These are phyloP conservation scores for Ochromonas danica DNA, from an alignment of 108 stramenopile species.

Conservation along the genomic window DNA sequence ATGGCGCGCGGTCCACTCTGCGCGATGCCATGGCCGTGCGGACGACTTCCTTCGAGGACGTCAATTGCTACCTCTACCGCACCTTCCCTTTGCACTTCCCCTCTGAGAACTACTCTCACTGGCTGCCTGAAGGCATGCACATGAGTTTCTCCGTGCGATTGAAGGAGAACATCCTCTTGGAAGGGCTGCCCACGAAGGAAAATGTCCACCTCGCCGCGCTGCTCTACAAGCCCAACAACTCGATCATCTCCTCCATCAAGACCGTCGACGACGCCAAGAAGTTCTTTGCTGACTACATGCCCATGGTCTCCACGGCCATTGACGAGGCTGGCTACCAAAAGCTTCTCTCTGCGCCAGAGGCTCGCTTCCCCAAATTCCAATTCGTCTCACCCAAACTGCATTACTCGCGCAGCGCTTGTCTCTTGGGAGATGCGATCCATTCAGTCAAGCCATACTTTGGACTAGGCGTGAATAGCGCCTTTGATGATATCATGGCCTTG, in stretches of 20 bases:
- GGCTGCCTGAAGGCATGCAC: conserved; percentile 57
- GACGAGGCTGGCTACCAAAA: conserved; percentile 62
- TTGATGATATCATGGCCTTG: conserved; percentile 73
- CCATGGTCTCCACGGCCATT: conserved; percentile 69
- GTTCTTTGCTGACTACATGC: conserved; percentile 66
- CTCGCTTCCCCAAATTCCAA: conserved; percentile 73
- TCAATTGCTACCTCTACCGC: conserved; percentile 64
- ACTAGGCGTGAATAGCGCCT: conserved; percentile 82
- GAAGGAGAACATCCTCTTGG: conserved; percentile 62
- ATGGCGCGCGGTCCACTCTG: conserved; percentile 43
- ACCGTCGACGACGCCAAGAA: conserved; percentile 59
- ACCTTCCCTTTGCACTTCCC: conserved; percentile 69
- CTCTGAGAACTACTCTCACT: conserved; percentile 71
- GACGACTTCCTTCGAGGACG: conserved; percentile 32
- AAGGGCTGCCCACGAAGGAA: conserved; percentile 73
- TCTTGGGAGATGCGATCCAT: conserved; percentile 80
- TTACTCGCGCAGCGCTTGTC: conserved; percentile 61
- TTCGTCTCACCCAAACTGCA: conserved; percentile 71
- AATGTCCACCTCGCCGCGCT: conserved; percentile 63
- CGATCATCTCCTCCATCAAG: conserved; percentile 37
- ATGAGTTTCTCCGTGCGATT: conserved; percentile 4
- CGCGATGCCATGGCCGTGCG: conserved; percentile 38
- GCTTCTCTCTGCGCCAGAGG: conserved; percentile 67
- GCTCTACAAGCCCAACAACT: conserved; percentile 67
- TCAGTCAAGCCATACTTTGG: conserved; percentile 91